Base-by-base conservation (phyloP, 371 early-diverging fungal genomes). In the Lichtheimia ramosa region DNA sequence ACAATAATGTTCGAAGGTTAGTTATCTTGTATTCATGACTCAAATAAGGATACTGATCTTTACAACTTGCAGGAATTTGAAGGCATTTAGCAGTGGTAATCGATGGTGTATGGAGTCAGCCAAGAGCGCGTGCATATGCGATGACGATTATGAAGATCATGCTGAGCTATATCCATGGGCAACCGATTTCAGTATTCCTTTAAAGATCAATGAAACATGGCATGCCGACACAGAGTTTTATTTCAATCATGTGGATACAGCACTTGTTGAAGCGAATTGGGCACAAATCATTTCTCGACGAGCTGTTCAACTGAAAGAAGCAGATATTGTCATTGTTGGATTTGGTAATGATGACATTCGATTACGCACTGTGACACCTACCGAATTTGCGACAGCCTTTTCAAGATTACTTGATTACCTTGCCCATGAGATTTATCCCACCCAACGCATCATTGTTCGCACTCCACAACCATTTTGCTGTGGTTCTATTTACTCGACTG, bases 391-490 rank as follows among this genome's bases (percentile, higher is more conserved):
- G 0, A 28, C 50, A 15, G 16, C 61, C 8, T 72, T 74, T 51
- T 40, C 27, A 7, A 51, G 56, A 14, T 42, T 73, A 6, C 27
- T 78, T 1, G 13, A 28, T n/a, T 50, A 59, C n/a, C 23, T 73
- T 1, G 51, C 61, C n/a, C 16, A 53, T 12, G 39, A 61, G 0
- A 41, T 73, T 2, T 78, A 78, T 48, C 75, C 73, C 1, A 49
- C 55, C 16, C 75, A 78, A 46, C 55, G 54, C 4, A 73, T 78
- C 24, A 63, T 78, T 49, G 56, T 78, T 0, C 66, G 71, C 13
- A 73, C 79, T 6, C 75, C 79, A 0, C 73, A 75, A 24, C 70
- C 64, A 14, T 75, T 73, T 49, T 69, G 71, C 28, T 71, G 73
- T 58, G 70, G 68, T 6, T 59, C 55, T 10, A 56, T 66, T 48